Conservation (phyloP, 2,329 filamentous ascomycete species). For the Trematosphaeria pertusa region DNA sequence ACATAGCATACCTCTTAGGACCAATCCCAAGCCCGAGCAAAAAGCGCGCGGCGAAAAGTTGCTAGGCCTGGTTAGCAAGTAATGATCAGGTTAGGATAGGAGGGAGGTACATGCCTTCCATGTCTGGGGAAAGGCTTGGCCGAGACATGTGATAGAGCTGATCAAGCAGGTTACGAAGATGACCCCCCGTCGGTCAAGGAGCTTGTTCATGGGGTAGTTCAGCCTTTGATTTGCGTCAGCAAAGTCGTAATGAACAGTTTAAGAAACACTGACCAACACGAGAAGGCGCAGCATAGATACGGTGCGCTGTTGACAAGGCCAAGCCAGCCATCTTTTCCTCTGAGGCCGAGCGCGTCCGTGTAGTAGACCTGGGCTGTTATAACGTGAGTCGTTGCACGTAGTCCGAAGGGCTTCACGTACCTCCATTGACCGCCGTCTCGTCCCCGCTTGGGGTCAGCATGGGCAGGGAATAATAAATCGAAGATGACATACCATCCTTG, state of each 20-base stretch:
- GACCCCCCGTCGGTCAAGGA: conserved; percentile 26
- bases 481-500: conserved; percentile 25
- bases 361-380: conserved; percentile 25
- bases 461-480: neutral
- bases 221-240: no score
- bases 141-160: conserved; percentile 27
- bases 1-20: conserved; percentile 19
- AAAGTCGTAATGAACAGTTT: no score
- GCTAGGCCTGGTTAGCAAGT: conserved; percentile 2
- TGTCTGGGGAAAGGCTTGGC: conserved; percentile 24
- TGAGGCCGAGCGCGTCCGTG: conserved; percentile 15
- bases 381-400: neutral
- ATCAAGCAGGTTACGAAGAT: conserved; percentile 30
- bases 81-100: neutral
- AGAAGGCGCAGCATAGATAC: conserved; percentile 28
- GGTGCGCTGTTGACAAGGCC: conserved; percentile 29
- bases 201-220: conserved; percentile 28
- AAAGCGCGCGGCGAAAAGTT: conserved; percentile 24
- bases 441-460: conserved; percentile 13
- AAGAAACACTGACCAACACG: no score
- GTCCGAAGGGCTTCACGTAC: conserved; percentile 10
- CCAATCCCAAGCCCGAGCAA: conserved; percentile 28
- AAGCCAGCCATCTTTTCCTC: conserved; percentile 10
- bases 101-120: conserved; percentile 20
- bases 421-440: conserved; percentile 28